Conservation (phyloP, 441 rosid genomes). For the Erodium moschatum region DNA sequence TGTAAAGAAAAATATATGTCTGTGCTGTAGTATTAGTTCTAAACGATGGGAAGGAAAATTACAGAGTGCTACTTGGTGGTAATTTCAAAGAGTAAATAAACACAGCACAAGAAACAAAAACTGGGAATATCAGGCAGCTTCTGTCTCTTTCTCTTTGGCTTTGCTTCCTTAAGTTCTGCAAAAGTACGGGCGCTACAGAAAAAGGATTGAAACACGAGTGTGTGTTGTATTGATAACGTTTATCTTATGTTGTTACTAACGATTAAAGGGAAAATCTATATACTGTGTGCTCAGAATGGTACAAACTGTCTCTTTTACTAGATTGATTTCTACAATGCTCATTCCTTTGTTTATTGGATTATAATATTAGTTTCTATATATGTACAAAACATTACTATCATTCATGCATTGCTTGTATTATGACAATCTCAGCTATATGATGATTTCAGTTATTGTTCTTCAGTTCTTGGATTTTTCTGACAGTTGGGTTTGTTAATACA, state of each 20-base stretch:
- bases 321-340: constrained; percentile 22
- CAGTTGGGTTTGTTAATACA: constrained; percentile 8
- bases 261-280: not conserved
- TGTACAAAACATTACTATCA: constrained; percentile 4
- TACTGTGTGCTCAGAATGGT: constrained; percentile 7
- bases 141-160: constrained; percentile 25
- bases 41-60: not conserved
- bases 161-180: constrained; percentile 1
- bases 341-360: not conserved
- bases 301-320: constrained; percentile 15
- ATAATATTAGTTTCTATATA: not conserved
- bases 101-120: constrained; percentile 21
- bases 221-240: not conserved
- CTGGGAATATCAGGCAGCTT: constrained; percentile 15
- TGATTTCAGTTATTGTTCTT: not conserved
- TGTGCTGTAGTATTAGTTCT: constrained; percentile 22
- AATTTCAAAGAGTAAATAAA: constrained; percentile 19
- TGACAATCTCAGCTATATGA: not conserved
- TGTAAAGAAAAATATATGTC: too few species aligned
- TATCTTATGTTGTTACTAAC: constrained; percentile 9
- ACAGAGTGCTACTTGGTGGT: constrained; percentile 18
- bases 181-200: too few species aligned
- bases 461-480: not conserved
- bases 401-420: not conserved
- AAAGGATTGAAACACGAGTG: not conserved